Conservation (phyloP, 225 moss, liverwort and hornwort genomes). For the Neckera pumila region DNA sequence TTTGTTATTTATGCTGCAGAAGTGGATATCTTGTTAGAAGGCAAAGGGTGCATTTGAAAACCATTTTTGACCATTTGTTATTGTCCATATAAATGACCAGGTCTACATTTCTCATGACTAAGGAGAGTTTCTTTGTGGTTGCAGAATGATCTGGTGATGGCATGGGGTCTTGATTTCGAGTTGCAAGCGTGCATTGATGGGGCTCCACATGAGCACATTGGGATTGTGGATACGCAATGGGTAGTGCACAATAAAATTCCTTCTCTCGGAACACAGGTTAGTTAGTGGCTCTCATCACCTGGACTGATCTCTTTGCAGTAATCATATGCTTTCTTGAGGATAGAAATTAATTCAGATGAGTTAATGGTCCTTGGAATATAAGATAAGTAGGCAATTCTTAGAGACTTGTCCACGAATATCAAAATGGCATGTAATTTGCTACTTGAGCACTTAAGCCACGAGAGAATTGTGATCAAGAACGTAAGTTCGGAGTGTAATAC, state of each 20-base stretch:
- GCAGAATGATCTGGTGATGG: slow-evolving; percentile 65
- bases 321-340: neutral
- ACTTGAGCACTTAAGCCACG: neutral
- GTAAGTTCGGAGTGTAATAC: neutral
- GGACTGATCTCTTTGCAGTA: neutral
- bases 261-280: slow-evolving; percentile 47
- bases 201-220: slow-evolving; percentile 54
- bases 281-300: neutral
- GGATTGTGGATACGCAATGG: slow-evolving; percentile 55
- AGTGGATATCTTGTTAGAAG: neutral
- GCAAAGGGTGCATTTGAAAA: neutral
- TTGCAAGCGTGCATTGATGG: slow-evolving; percentile 52
- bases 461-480: neutral
- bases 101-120: neutral
- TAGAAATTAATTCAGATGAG: neutral
- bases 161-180: slow-evolving; percentile 59
- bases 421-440: neutral
- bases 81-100: neutral
- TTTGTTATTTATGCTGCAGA: neutral
- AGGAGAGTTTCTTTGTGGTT: neutral
- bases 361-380: neutral
- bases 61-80: neutral
- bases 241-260: slow-evolving; percentile 52
- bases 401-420: too few species aligned
- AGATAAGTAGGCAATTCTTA: neutral